phyloP scores from a whole-genome alignment of 83 land plant species.

The Picea abies region DNA sequence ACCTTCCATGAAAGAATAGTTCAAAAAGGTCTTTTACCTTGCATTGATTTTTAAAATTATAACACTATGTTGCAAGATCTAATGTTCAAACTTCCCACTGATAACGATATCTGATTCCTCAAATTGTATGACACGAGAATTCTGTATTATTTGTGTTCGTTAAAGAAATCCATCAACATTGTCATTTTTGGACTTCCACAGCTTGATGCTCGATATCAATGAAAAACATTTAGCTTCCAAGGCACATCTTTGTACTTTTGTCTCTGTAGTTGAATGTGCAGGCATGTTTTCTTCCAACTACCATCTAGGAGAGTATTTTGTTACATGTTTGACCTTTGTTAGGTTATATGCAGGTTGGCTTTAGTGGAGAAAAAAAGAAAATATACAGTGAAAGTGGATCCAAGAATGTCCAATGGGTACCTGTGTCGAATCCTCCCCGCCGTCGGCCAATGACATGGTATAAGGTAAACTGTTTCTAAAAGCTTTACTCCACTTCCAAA shows the following conservation, averaged over 20 bases:
- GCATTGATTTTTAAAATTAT: too few relatives aligned
- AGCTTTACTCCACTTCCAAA: neutral
- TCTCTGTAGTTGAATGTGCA: neutral
- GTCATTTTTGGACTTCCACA: neutral
- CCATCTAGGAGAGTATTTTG: too few relatives aligned
- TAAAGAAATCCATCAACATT: neutral
- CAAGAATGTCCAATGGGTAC: conserved; percentile 14
- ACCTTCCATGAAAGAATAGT: too few relatives aligned
- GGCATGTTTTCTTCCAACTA: neutral
- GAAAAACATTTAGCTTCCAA: neutral
- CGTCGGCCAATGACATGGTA: conserved; percentile 36
- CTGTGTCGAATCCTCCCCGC: conserved; percentile 5
- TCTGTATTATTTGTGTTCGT: neutral
- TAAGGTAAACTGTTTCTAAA: conserved; percentile 20
- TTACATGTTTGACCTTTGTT: neutral
- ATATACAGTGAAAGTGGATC: conserved; percentile 17
- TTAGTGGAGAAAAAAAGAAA: conserved; percentile 19
- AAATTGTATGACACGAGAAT: neutral
- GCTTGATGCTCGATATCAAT: neutral
- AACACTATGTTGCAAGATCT: too few relatives aligned
- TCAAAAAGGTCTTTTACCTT: too few relatives aligned
- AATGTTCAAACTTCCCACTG: too few relatives aligned
- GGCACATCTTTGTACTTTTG: neutral
- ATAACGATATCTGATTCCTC: too few relatives aligned
- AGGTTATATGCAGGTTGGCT: conserved; percentile 23